These are phyloP conservation scores for Juglanconis juglandina DNA, from an alignment of 2,329 filamentous ascomycete genomes.

Conservation along the genomic window DNA sequence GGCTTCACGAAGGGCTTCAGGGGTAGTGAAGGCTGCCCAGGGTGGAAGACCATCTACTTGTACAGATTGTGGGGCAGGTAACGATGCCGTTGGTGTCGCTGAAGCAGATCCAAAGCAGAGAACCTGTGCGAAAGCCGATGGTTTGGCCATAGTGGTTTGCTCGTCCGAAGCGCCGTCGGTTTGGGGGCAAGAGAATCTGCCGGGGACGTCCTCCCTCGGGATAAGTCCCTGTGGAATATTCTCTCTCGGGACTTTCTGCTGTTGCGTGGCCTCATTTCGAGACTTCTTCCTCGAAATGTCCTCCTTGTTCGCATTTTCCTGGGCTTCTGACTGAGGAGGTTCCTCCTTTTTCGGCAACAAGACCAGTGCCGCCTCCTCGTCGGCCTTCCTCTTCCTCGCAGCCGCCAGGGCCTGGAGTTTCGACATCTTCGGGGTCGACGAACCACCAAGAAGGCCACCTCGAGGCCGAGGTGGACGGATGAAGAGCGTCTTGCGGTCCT, in stretches of 20 bases:
- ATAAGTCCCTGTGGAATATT: neutral
- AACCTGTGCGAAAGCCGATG: slow-evolving; percentile 56
- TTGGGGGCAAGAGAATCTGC: neutral
- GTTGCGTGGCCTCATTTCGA: neutral
- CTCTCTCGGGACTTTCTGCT: neutral
- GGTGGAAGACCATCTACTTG: slow-evolving; percentile 36
- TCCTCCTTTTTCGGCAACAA: neutral
- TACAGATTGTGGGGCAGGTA: slow-evolving; percentile 27
- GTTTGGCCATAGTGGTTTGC: slow-evolving; percentile 25
- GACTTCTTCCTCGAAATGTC: neutral
- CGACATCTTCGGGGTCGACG: slow-evolving; percentile 67
- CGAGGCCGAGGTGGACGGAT: slow-evolving; percentile 50
- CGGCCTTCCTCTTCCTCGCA: slow-evolving; percentile 77
- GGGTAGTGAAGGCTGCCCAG: slow-evolving; percentile 44
- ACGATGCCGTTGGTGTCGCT: slow-evolving; percentile 17
- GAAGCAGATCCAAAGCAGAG: slow-evolving; percentile 42
- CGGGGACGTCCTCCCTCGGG: neutral
- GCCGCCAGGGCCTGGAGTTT: slow-evolving; percentile 90
- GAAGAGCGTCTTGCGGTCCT: slow-evolving; percentile 62
- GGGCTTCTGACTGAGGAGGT: slow-evolving; percentile 21
- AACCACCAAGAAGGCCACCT: slow-evolving; percentile 75
- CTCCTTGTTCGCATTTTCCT: neutral
- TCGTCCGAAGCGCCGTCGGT: neutral
- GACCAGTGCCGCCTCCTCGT: slow-evolving; percentile 44
- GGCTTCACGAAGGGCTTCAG: slow-evolving; percentile 50